Base-by-base conservation (phyloP, 2,329 filamentous ascomycete genomes). In the Aspergillus sp. region DNA sequence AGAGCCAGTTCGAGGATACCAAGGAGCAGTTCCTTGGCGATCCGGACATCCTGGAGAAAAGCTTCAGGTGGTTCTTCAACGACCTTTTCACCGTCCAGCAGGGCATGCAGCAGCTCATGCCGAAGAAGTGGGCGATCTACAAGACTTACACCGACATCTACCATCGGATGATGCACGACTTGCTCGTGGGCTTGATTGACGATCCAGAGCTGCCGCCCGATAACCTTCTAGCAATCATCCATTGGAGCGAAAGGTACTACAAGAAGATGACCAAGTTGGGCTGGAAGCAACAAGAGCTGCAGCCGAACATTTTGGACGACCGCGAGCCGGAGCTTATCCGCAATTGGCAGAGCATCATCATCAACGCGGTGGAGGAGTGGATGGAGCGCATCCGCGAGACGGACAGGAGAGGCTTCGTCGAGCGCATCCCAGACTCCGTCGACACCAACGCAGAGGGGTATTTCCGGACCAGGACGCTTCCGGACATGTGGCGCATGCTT, bases 401-500 rank as follows among this genome's bases (percentile, higher is more conserved):
- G 27, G 93, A 98, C 61, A 75, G 74, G 51, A 81, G 79, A 48
- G 81, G 85, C 46, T 93, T 98, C 59, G 68, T 77, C 29, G 78
- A 86, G 35, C 78, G 88, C 41, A 79, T 78, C 46, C 72, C 80
- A 37, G 83, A 86, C 49, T 84, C 88, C 52, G 70, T 95, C 41
- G 86, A 94, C 55, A 78, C 77, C 48, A 86, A 93, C 59, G 79
- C 88, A 52, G 86, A 93, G 56, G 86, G 86, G 39, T 88, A 85
- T 57, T 88, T 94, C 64, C 80, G 89, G 30, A 95, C 88, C 32
- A 88, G 84, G 63, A 94, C 88, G 40, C 69, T 94, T 33, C 82
- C 88, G 35, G 88, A 94, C 51, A 82, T 96, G 69, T 98, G 93
- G 88, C 82, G 88, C 39, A 96, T 98, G 86, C 70, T 98, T 42